Evolutionary conservation across 2,329 filamentous ascomycete genomes (phyloP).

Genomic region (Neofusicoccum ribis): DNA sequence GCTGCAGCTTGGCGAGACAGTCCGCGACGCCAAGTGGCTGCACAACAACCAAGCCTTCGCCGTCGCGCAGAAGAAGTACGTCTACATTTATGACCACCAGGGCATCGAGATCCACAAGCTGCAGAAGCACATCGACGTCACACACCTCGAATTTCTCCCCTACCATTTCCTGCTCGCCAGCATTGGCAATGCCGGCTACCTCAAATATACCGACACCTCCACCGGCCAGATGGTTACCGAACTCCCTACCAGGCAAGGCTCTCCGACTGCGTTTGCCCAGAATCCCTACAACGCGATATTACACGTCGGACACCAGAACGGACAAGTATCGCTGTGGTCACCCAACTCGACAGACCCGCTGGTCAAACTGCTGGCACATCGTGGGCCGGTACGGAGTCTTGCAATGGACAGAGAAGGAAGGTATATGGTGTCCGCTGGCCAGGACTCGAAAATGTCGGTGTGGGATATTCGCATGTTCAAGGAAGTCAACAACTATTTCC

Average conservation of each 20-base stretch:
- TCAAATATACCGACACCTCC: slow-evolving; percentile 94
- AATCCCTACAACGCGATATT: slow-evolving; percentile 92
- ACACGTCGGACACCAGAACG: slow-evolving; percentile 92
- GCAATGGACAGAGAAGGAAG: slow-evolving; percentile 85
- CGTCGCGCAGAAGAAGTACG: slow-evolving; percentile 92
- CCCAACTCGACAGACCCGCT: slow-evolving; percentile 84
- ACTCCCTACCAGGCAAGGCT: slow-evolving; percentile 79
- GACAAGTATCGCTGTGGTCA: slow-evolving; percentile 92
- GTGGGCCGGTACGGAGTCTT: slow-evolving; percentile 81
- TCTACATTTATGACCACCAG: slow-evolving; percentile 91
- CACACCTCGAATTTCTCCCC: slow-evolving; percentile 91
- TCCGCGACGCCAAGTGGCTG: slow-evolving; percentile 86
- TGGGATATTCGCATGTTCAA: slow-evolving; percentile 96
- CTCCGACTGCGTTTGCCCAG: slow-evolving; percentile 78
- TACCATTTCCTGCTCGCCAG: slow-evolving; percentile 84
- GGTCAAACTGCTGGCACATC: slow-evolving; percentile 87
- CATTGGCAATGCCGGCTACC: slow-evolving; percentile 73
- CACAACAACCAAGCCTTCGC: slow-evolving; percentile 96
- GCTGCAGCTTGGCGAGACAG: slow-evolving; percentile 84
- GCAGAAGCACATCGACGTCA: slow-evolving; percentile 85
- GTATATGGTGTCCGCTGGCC: slow-evolving; percentile 93
- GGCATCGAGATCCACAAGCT: slow-evolving; percentile 92
- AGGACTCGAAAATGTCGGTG: slow-evolving; percentile 88
- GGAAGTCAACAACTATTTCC: slow-evolving; percentile 86
- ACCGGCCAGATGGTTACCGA: slow-evolving; percentile 88